Conservation (phyloP, 2,329 filamentous ascomycete genomes). For the Calonectria hawksworthii region DNA sequence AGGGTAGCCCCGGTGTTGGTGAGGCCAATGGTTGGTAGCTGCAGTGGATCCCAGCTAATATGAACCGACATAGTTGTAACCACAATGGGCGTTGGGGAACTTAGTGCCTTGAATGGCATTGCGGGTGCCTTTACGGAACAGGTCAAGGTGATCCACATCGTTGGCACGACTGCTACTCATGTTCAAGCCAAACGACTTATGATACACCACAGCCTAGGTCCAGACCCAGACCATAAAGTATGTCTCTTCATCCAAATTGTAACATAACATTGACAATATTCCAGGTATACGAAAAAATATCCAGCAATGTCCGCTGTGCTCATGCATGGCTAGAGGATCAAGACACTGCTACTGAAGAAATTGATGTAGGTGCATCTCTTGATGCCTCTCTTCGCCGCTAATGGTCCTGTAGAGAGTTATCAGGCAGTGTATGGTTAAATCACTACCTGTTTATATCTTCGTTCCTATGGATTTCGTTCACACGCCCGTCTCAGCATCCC, state of each 20-base stretch:
- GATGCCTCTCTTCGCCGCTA: not conserved
- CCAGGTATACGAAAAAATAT: conserved; percentile 26
- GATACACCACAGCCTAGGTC: conserved; percentile 25
- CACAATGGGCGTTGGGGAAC: conserved; percentile 28
- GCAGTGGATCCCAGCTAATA: not conserved
- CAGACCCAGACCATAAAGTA: conserved; percentile 28
- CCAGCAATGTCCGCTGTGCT: conserved; percentile 17
- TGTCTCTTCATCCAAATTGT: rapidly evolving
- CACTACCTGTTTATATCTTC: conserved; percentile 25
- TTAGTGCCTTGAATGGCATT: conserved; percentile 26
- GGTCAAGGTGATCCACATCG: conserved; percentile 28
- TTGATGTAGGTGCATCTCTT: conserved; percentile 15
- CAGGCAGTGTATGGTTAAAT: conserved; percentile 14
- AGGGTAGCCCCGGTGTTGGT: conserved; percentile 24
- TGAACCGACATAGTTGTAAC: conserved; percentile 11
- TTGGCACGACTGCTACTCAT: conserved; percentile 24
- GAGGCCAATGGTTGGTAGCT: not conserved
- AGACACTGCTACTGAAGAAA: conserved; percentile 10
- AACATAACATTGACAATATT: not conserved
- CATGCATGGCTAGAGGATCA: conserved; percentile 26
- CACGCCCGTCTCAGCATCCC: not conserved
- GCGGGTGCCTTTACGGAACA: conserved; percentile 30
- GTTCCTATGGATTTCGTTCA: conserved; percentile 33
- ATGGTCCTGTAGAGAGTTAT: conserved; percentile 1
- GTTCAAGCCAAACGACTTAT: conserved; percentile 24